Base-by-base conservation (phyloP, 805 yeast genomes). In the Pichia eremophila region DNA sequence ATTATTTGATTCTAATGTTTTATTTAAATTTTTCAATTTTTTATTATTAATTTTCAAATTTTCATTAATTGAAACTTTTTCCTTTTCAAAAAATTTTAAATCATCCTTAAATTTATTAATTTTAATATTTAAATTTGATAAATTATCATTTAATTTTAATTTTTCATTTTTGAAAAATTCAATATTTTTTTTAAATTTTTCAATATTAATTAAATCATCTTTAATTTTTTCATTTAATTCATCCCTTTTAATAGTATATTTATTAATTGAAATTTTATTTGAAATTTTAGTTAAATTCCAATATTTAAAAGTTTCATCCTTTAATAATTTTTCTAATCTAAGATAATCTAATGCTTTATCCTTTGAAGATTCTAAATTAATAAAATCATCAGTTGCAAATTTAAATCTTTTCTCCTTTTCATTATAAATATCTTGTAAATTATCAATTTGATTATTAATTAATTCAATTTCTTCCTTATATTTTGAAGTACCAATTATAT, bases 401-500 rank as follows among this genome's bases (percentile, higher is more conserved):
- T 80, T 82, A 56, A 85, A 83, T 50, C 96, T 74, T 50, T 75
- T 78, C 53, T 85, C 86, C 59, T 89, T 90, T 58, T 87, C 95
- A 36, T 78, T 67, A 60, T 95, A 88, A 8, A 79, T 71, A 40
- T 85, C 95, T 59, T 89, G 88, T 52, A 88, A 64, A n/a, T 73
- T 77, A 29, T 87, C 96, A 14, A 86, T 77, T 52, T 78, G 71
- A 2, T 66, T 60, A 43, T 77, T 67, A 27, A 79, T 72, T 28
- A 75, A 74, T 57, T 86, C 96, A 50, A 93, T 90, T 39, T 79
- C 66, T 27, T 73, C 71, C 62, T 93, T 90, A 62, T 90, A 95
- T 43, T 75, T 73, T 1, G 96, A 73, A 0, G 99, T 95, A 5
- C 99, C 99, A 47, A 95, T 93, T 43, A 93, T 91, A 68, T 95